Evolutionary conservation across 148 eudicot species (phyloP), one percentile per base, ranked within the genome.

Genomic region (Cornus suecica): DNA sequence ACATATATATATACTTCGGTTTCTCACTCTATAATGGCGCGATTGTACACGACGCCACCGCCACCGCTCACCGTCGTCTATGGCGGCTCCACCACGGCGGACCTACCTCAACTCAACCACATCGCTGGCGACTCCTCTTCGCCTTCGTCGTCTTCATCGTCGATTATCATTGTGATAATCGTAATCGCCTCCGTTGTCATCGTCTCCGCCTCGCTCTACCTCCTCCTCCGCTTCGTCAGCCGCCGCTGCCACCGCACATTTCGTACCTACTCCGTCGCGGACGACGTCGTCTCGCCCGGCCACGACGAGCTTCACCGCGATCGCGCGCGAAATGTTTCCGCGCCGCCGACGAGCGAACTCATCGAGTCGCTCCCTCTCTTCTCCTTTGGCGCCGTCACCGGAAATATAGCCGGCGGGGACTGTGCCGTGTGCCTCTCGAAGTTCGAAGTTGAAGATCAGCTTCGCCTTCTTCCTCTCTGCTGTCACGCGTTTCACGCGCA

Each of bases 401-500:
- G 86, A 4, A 79, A 69, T 65, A 68, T 87, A 6, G 32, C 74
- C 63, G 80, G 82, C 23, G 92, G 87, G 0, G 99, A 95, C 13
- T 95, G 99, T 68, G 93, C 98, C 5, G 97, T 95, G 0, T 95
- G 99, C 41, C 69, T 95, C 0, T 90, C 97, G 2, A 95, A 86
- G 54, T 93, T 95, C 82, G 97, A 95, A 76, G 69, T 74, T 54
- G 63, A 84, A 4, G 99, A 95, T 81, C 88, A 80, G 72, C 90
- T 95, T 8, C 91, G 98, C 0, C 71, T 95, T 2, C 82, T 95
- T 4, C 97, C 99, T 0, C 70, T 93, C 10, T 92, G 99, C 56
- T 95, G 97, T 70, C 99, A 95, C 80, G 98, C 94, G 0, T 95
- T 95, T 25, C 99, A 95, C 74, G 82, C 84, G 2, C 82, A 65